Base-by-base conservation (phyloP, 1,284 basidiomycete species). In the Leucoagaricus sp. region DNA sequence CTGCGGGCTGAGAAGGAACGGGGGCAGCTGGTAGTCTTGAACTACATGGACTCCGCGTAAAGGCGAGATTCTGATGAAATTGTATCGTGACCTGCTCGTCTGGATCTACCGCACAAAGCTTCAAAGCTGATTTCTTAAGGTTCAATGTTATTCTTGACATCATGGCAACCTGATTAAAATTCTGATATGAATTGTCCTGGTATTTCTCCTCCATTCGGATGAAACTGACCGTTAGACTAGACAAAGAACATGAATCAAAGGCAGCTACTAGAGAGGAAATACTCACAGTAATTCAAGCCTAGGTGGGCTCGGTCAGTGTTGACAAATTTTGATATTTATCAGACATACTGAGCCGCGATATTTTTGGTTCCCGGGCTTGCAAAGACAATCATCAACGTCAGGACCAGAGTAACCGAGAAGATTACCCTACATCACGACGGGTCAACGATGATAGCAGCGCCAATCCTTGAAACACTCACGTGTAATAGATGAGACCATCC, bases 401-500 rank as follows among this genome's bases (percentile, higher is more conserved):
- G 66, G 3, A 78, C 72, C 9, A 81, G 68, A 0, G 80, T 84
- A 4, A 83, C 74, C 3, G 74, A 64, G 60, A 81, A 81, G 46
- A 85, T 84, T 5, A 77, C 77, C 48, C 82, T 84, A 53, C 12
- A 31, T 2, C n/a, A 31, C 17, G 9, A n/a, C 19, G 8, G 4
- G 31, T 42, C 50, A 54, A 13, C 6, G 38, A n/a, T 21, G 19
- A 12, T 28, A 33, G 13, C 3, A 29, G 17, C 4, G 3, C 19
- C 6, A 33, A 19, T 1, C 26, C 13, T 10, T 15, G 6, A 3
- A n/a, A 1, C 21, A 60, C 69, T n/a, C 49, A 81, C 82, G 74
- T 77, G 63, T 82, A 85, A 62, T 84, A 84, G 3, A 82, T 58
- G 21, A 83, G 54, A 2, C 82, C 83, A 61, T 84, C 82, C 64